Evolutionary conservation across 164 flowering plant genomes (phyloP).

Genomic region (Vitis rupestris): DNA sequence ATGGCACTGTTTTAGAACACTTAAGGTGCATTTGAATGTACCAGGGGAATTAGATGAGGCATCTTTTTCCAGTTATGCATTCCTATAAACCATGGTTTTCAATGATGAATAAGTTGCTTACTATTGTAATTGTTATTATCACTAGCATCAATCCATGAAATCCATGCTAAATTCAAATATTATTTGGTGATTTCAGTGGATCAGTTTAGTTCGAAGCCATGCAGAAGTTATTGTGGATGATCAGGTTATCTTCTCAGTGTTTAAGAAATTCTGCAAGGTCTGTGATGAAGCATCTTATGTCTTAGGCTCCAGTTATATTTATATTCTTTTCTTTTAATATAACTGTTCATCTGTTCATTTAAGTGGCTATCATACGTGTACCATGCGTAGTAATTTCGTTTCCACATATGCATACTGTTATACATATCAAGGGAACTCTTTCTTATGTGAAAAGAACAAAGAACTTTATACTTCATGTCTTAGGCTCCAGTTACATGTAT

Average conservation of each 20-base stretch:
- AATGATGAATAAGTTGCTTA: background rate
- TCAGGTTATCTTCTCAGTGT: conserved; percentile 59
- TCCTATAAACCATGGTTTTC: too few relatives aligned
- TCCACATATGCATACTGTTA: too few relatives aligned
- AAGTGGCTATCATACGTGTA: too few relatives aligned
- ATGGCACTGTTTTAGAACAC: too few relatives aligned
- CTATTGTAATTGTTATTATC: background rate
- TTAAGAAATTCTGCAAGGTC: conserved; percentile 83
- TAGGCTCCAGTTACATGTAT: background rate
- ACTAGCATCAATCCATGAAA: too few relatives aligned
- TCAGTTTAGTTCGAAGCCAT: conserved; percentile 65
- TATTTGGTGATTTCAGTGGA: conserved; percentile 64
- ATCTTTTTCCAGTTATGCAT: too few relatives aligned
- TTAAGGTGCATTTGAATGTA: too few relatives aligned
- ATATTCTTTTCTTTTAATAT: background rate
- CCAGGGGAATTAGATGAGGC: too few relatives aligned
- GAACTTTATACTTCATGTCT: too few relatives aligned
- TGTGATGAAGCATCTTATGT: conserved; percentile 6
- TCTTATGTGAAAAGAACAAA: too few relatives aligned
- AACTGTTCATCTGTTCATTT: background rate
- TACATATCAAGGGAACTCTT: too few relatives aligned
- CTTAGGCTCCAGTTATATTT: background rate
- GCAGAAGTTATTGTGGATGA: conserved; percentile 78
- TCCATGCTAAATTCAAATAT: background rate
- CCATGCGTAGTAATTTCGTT: too few relatives aligned